Conservation (phyloP, 2,329 filamentous ascomycete species). For the Sporothrix inflata region DNA sequence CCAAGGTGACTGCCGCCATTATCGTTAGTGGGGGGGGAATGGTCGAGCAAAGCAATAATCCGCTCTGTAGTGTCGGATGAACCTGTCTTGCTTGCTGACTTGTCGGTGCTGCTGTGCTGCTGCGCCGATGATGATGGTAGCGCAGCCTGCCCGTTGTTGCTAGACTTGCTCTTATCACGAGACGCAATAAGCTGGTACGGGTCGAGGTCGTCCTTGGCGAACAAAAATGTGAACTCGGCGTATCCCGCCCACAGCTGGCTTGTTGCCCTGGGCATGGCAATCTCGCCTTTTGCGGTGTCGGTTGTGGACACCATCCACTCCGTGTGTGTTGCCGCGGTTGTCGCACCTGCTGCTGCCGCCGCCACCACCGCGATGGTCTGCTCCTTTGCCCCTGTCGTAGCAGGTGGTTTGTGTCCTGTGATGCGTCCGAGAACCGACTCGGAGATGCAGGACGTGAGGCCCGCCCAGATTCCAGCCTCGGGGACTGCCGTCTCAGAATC, state of each 20-base stretch:
- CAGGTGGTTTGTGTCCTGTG: slow-evolving; percentile 40
- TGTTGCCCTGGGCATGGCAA: slow-evolving; percentile 46
- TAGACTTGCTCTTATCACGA: background rate
- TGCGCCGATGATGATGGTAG: slow-evolving; percentile 23
- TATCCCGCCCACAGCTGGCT: slow-evolving; percentile 35
- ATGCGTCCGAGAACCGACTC: slow-evolving; percentile 52
- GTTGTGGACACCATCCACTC: slow-evolving; percentile 59
- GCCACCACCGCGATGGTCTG: background rate
- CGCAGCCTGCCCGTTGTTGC: slow-evolving; percentile 11
- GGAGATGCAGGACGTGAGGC: slow-evolving; percentile 55
- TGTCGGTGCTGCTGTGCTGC: background rate
- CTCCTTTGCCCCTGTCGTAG: background rate
- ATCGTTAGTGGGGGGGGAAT: slow-evolving; percentile 9
- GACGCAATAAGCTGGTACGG: slow-evolving; percentile 39
- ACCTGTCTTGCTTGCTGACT: background rate
- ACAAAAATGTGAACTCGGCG: slow-evolving; percentile 53
- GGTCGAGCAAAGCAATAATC: slow-evolving; percentile 36
- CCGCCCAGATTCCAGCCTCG: slow-evolving; percentile 51
- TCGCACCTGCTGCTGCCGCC: background rate
- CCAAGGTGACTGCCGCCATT: slow-evolving; percentile 30
- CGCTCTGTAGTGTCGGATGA: slow-evolving; percentile 36
- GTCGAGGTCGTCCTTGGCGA: slow-evolving; percentile 51
- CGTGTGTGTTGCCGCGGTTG: background rate
- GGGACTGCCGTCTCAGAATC: background rate
- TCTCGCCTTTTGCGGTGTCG: slow-evolving; percentile 54